These are phyloP conservation scores for Gentiana macrophylla DNA, from an alignment of 257 asterid genomes.

Conservation along the genomic window DNA sequence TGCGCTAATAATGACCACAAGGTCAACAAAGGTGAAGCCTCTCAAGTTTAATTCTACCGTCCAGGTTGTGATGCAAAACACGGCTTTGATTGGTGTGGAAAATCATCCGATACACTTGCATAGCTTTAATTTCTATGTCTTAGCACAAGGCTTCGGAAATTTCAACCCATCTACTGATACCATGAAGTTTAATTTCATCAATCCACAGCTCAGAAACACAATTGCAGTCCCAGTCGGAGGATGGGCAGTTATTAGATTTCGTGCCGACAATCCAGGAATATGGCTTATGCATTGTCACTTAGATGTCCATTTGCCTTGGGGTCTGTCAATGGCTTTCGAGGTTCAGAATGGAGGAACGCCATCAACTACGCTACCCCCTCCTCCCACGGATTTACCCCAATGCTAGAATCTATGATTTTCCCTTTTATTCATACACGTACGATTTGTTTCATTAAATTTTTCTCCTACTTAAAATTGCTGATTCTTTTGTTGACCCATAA, in stretches of 20 bases:
- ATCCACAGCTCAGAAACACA: background rate
- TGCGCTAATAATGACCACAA: background rate
- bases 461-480: too few relatives aligned
- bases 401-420: background rate
- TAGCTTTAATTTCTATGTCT: background rate
- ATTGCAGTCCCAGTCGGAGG: background rate
- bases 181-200: background rate
- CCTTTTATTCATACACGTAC: too few relatives aligned
- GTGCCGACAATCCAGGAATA: background rate
- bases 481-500: too few relatives aligned
- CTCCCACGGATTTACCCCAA: background rate
- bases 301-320: background rate
- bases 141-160: constrained; percentile 1
- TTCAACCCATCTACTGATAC: background rate
- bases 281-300: background rate
- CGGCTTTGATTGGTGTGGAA: background rate
- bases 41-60: constrained; percentile 9
- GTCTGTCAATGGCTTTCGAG: background rate
- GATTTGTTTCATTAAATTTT: too few relatives aligned
- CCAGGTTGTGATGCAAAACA: constrained; percentile 11
- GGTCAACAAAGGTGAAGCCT: constrained; percentile 9
- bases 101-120: constrained; percentile 1
- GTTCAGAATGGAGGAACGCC: background rate
- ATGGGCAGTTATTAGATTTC: constrained; percentile 2
- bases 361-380: background rate